phyloP scores from a whole-genome alignment of 805 yeast genomes.

The Torulaspora microellipsoides region DNA sequence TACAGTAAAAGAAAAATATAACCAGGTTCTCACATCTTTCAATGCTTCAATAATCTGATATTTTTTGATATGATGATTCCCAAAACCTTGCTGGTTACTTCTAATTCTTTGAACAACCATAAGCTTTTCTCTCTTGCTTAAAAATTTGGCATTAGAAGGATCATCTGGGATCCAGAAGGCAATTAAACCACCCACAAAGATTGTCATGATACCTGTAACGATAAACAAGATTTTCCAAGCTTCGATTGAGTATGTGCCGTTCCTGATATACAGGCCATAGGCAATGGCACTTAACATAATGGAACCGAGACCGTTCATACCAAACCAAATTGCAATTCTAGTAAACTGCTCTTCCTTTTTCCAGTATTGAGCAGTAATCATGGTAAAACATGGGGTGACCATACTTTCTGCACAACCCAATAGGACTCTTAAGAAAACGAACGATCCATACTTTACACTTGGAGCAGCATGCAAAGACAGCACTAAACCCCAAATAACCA shows the following conservation, averaged over 20 bases:
- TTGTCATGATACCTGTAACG: slow-evolving; percentile 55
- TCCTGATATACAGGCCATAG: slow-evolving; percentile 44
- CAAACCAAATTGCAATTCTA: slow-evolving; percentile 43
- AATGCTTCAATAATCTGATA: slow-evolving; percentile 51
- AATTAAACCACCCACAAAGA: slow-evolving; percentile 46
- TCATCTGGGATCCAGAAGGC: slow-evolving; percentile 51
- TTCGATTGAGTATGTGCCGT: slow-evolving; percentile 38
- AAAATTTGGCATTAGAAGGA: slow-evolving; percentile 48
- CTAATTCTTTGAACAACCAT: slow-evolving; percentile 51
- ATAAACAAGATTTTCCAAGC: slow-evolving; percentile 62
- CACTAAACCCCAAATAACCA: slow-evolving; percentile 61
- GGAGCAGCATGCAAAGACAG: slow-evolving; percentile 52
- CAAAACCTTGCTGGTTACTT: slow-evolving; percentile 53
- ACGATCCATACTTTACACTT: slow-evolving; percentile 40
- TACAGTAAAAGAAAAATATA: slow-evolving; percentile 40
- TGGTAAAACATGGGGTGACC: slow-evolving; percentile 53
- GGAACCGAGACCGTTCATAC: slow-evolving; percentile 44
- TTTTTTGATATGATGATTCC: slow-evolving; percentile 50
- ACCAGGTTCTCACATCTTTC: slow-evolving; percentile 47
- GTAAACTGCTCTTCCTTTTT: slow-evolving; percentile 42
- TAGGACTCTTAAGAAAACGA: slow-evolving; percentile 45
- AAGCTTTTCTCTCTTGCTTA: slow-evolving; percentile 43
- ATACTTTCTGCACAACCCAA: slow-evolving; percentile 51
- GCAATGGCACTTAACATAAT: slow-evolving; percentile 51
- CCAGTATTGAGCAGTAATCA: slow-evolving; percentile 57